Evolutionary conservation across 1,139 yeast species (phyloP), one percentile per base, ranked within the genome.

Genomic region (Petasospora fabianii): DNA sequence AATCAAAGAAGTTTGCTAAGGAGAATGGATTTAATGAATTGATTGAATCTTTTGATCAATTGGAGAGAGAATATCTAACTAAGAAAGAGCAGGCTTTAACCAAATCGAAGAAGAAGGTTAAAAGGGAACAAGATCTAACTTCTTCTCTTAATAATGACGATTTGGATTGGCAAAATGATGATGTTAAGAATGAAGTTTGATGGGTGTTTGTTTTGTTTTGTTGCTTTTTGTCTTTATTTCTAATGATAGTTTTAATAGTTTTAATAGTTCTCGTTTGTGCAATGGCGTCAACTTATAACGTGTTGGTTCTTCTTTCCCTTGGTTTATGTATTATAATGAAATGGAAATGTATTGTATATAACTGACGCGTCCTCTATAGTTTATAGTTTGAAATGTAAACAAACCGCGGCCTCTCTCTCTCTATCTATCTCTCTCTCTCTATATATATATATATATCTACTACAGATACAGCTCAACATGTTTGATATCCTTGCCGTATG

Each of bases 401-500:
- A n/a, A n/a, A n/a, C n/a, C n/a, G n/a, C n/a, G n/a, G n/a, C n/a
- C n/a, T n/a, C n/a, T n/a, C n/a, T n/a, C n/a, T n/a, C n/a, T n/a
- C n/a, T n/a, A n/a, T n/a, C n/a, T n/a, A n/a, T n/a, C n/a, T n/a
- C n/a, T n/a, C n/a, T n/a, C n/a, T n/a, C n/a, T n/a, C n/a, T n/a
- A n/a, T n/a, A n/a, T n/a, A n/a, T n/a, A n/a, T n/a, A n/a, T n/a
- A n/a, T n/a, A n/a, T n/a, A n/a, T 10, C 7, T 10, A 20, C 22
- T 8, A 20, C 10, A 20, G 22, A 7, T 10, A 10, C 22, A 8
- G 10, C 9, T 11, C 22, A 8, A 10, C 7, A 36, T 36, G 40
- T 32, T 36, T 26, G 40, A 36, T 3, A 19, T 36, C 14, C 24
- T 32, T 6, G 40, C 40, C 15, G 40, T 36, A 29, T 3, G 24